Percentiles rank a stretch among this genome's conserved stretches.
phyloP scores from a whole-genome alignment of 2,329 filamentous ascomycete species.

The Cladorrhinum sp. region DNA sequence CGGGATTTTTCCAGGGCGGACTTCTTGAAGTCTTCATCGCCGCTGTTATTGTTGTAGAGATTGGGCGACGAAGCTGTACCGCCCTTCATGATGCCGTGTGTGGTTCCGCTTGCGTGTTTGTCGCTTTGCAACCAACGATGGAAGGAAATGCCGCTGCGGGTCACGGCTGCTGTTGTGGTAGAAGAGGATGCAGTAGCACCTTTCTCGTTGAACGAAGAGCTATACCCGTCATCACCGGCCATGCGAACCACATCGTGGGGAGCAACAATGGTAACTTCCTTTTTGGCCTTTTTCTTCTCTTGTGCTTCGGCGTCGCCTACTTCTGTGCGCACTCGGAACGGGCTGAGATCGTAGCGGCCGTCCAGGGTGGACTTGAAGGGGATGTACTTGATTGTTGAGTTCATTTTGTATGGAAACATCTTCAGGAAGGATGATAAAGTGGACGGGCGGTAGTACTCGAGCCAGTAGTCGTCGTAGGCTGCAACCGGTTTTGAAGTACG shows the following conservation, averaged over 20 bases:
- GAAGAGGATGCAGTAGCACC: not conserved
- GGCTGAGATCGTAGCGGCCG: constrained; percentile 78
- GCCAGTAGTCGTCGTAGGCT: constrained; percentile 90
- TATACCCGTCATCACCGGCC: constrained; percentile 38
- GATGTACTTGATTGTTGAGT: constrained; percentile 80
- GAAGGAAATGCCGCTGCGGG: constrained; percentile 50
- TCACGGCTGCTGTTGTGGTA: constrained; percentile 20
- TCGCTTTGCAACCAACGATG: constrained; percentile 60
- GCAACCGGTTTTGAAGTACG: constrained; percentile 45
- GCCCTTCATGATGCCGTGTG: constrained; percentile 56
- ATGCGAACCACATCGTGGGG: constrained; percentile 44
- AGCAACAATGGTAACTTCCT: constrained; percentile 68
- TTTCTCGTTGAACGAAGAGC: constrained; percentile 36
- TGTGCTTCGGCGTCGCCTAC: constrained; percentile 52
- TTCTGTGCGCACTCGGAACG: constrained; percentile 75
- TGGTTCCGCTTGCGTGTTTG: constrained; percentile 26
- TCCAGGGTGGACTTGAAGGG: constrained; percentile 70
- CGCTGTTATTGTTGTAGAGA: constrained; percentile 16
- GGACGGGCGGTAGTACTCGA: constrained; percentile 90
- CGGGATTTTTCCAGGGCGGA: constrained; percentile 71
- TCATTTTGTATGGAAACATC: constrained; percentile 90
- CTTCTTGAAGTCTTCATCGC: constrained; percentile 43
- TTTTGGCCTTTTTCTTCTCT: constrained; percentile 61
- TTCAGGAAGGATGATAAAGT: constrained; percentile 87
- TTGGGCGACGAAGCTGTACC: constrained; percentile 28